Percentiles rank a stretch among this genome's conserved stretches.
These are phyloP conservation scores for Sphaerulina vaccinii DNA, from an alignment of 2,329 filamentous ascomycete genomes.

Conservation along the genomic window DNA sequence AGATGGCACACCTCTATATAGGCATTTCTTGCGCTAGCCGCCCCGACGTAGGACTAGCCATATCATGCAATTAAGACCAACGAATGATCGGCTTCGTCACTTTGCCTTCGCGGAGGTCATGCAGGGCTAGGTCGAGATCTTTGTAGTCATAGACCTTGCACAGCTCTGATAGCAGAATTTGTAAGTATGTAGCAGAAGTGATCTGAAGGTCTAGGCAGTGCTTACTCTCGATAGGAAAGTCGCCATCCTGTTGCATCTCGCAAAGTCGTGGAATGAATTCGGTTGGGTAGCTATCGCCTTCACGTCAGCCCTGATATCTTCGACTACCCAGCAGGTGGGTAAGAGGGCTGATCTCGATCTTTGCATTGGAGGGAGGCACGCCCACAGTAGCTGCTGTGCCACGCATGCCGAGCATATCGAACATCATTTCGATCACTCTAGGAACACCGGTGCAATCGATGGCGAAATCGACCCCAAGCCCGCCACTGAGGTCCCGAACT, in stretches of 20 bases:
- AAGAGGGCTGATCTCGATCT: slow-evolving; percentile 20
- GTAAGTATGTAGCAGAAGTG: too few species aligned
- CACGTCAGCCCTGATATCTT: slow-evolving; percentile 19
- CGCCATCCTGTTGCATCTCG: slow-evolving; percentile 20
- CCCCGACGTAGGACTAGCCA: too few species aligned
- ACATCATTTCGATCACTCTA: slow-evolving; percentile 22
- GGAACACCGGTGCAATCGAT: slow-evolving; percentile 24
- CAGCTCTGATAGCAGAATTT: too few species aligned
- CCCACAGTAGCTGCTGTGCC: slow-evolving; percentile 26
- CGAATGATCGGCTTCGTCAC: slow-evolving; percentile 25
- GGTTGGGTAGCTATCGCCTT: slow-evolving; percentile 20
- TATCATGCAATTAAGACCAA: slow-evolving; percentile 17
- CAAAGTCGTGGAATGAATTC: slow-evolving; percentile 21
- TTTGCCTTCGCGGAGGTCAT: slow-evolving; percentile 23
- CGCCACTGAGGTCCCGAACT: slow-evolving; percentile 17
- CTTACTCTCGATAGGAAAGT: slow-evolving; percentile 29
- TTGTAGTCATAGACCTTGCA: slow-evolving; percentile 26
- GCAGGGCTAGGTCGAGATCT: slow-evolving; percentile 21
- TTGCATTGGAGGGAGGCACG: slow-evolving; percentile 21
- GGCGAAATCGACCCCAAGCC: slow-evolving; percentile 19
- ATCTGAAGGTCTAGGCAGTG: too few species aligned
- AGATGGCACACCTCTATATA: too few species aligned
- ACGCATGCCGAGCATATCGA: slow-evolving; percentile 21
- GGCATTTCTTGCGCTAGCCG: too few species aligned
- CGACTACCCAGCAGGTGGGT: slow-evolving; percentile 19